A percentile compares a stretch with the other conserved stretches of the same genome.
Conservation (phyloP, 257 asterid genomes). For the Plantago elongata region DNA sequence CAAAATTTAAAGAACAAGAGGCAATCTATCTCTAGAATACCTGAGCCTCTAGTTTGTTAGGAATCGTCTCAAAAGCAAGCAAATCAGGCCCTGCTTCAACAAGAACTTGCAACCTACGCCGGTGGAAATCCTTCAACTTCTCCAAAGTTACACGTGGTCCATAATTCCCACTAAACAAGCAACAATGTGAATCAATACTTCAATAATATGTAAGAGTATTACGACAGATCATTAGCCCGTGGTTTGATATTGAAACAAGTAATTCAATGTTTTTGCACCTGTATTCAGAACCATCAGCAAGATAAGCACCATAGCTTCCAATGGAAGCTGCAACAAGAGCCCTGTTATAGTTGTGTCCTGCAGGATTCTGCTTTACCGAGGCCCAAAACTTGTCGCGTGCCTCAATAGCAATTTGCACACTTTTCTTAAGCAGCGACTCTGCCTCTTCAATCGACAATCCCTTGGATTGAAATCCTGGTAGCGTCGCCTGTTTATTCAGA, state of each 20-base stretch:
- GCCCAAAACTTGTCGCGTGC: slow-evolving; percentile 74
- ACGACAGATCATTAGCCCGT: no score
- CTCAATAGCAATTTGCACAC: slow-evolving; percentile 60
- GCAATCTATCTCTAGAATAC: slow-evolving; percentile 20
- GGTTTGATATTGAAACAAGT: background rate
- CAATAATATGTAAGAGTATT: background rate
- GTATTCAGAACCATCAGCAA: slow-evolving; percentile 95
- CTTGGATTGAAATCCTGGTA: slow-evolving; percentile 67
- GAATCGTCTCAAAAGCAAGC: slow-evolving; percentile 86
- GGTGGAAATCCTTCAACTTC: slow-evolving; percentile 68
- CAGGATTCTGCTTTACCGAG: slow-evolving; percentile 21
- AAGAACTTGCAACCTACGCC: slow-evolving; percentile 73
- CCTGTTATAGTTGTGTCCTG: slow-evolving; percentile 38
- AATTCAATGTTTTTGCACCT: slow-evolving; percentile 26
- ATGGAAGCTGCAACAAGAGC: slow-evolving; percentile 82
- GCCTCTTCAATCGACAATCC: slow-evolving; percentile 69
- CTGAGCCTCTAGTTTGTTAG: slow-evolving; percentile 87
- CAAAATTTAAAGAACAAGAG: background rate
- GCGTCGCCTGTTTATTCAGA: slow-evolving; percentile 44
- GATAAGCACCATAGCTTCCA: slow-evolving; percentile 89
- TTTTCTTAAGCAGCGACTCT: slow-evolving; percentile 44
- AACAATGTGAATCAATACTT: background rate
- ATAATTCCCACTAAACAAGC: slow-evolving; percentile 54
- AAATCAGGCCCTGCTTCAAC: slow-evolving; percentile 71
- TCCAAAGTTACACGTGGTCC: slow-evolving; percentile 42